Evolutionary conservation across 1,139 yeast genomes (phyloP), one percentile per base, ranked within the genome.

Genomic region (Saccharomyces hybrid): DNA sequence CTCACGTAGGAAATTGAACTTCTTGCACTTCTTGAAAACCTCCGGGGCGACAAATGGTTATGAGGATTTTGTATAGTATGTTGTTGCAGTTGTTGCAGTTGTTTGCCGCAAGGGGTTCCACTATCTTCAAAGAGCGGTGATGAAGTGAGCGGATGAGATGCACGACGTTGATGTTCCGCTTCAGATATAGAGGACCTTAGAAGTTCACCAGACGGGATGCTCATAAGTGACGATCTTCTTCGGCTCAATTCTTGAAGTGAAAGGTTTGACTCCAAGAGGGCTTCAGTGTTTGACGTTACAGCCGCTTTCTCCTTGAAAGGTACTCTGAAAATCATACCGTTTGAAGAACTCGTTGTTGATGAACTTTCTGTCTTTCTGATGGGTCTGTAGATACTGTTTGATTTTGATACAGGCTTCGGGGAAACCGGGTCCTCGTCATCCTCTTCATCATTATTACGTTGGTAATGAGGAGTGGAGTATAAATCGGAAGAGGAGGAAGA

Each of bases 271-370:
- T 47, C 54, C 28, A 47, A 38, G 2, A 48, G 26, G 14, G 46
- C 52, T 34, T 56, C 54, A 48, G 53, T 51, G 41, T 49, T 48
- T 28, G 48, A 27, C 9, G 51, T 54, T 9, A 50, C 51, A 5
- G 54, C 51, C 9, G 50, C 44, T n/a, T 47, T 67, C 27, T 82
- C 84, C 60, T 82, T 86, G 62, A 83, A 84, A 0, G 89, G 89
- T n/a, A 81, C 73, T 63, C 89, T 74, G 65, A 84, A 84, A 3
- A 70, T 63, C 70, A 68, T 68, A n/a, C 72, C 71, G 31, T 62
- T 62, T 5, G 64, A 57, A 0, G 71, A 67, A 46, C 69, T 66
- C 1, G 70, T 64, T 5, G 63, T 58, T 3, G 63, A 54, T 3
- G 52, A 44, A n/a, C 48, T 38, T 38, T 38, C 44, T 9, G 44